Conservation (phyloP, 2,329 filamentous ascomycete genomes). For the Mollisiaceae sp. region DNA sequence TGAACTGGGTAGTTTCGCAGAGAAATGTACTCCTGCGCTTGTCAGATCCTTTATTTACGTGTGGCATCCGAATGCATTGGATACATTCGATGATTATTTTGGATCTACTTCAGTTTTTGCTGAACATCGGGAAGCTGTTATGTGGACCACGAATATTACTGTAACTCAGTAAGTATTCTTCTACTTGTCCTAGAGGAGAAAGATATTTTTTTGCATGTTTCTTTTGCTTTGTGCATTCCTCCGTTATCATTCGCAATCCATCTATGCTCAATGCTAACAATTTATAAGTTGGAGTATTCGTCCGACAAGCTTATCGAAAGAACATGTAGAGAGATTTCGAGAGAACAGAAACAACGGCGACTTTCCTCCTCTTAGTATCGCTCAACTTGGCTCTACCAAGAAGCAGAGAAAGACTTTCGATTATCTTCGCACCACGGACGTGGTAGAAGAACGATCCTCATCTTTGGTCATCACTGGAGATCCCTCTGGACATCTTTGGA, state of each 20-base stretch:
- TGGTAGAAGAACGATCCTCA: conserved; percentile 30
- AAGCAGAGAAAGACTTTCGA: background rate
- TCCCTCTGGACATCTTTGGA: conserved; percentile 28
- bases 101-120: conserved; percentile 25
- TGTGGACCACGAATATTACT: conserved; percentile 34
- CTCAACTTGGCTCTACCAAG: conserved; percentile 13
- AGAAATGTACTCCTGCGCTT: conserved; percentile 30
- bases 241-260: too few species aligned
- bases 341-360: conserved; percentile 29
- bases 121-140: conserved; percentile 20
- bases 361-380: conserved; percentile 30
- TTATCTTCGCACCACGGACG: background rate
- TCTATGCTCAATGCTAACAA: background rate
- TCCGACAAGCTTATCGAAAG: conserved; percentile 19
- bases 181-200: too few species aligned
- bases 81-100: conserved; percentile 34
- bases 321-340: conserved; percentile 17
- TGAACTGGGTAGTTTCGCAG: conserved; percentile 22
- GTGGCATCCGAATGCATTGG: conserved; percentile 34
- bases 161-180: conserved; percentile 26
- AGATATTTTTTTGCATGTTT: too few species aligned
- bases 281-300: conserved; percentile 23
- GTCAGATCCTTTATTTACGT: conserved; percentile 32
- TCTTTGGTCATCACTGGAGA: conserved; percentile 35
- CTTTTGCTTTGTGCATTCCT: too few species aligned